Conservation (phyloP, 192 early-diverging fungal genomes). For the Pilaira anomala region DNA sequence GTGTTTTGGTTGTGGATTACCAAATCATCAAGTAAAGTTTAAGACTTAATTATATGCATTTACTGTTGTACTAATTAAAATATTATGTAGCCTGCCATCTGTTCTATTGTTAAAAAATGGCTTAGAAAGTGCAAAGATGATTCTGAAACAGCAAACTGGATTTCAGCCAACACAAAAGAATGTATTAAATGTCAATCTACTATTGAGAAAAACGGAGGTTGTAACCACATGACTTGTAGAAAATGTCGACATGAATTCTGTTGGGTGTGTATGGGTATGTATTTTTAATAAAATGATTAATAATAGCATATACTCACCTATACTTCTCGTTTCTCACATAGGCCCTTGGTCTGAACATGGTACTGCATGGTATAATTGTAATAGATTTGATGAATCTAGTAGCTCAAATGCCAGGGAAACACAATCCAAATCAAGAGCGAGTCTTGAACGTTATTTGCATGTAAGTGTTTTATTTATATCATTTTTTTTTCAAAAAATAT, state of each 20-base stretch:
- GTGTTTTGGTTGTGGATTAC: conserved; percentile 89
- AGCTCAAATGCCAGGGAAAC: conserved; percentile 83
- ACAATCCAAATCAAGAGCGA: conserved; percentile 82
- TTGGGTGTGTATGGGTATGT: conserved; percentile 92
- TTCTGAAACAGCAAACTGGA: conserved; percentile 98
- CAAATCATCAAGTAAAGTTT: conserved; percentile 64
- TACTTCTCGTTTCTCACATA: conserved; percentile 3
- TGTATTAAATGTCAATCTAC: conserved; percentile 92
- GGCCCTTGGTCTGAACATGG: conserved; percentile 94
- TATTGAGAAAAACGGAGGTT: conserved; percentile 99
- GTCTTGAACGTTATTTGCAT: conserved; percentile 93
- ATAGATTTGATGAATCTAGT: conserved; percentile 90
- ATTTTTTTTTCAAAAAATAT: background rate
- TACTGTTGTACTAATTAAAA: background rate
- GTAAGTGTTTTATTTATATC: conserved; percentile 44
- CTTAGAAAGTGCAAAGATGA: conserved; percentile 96
- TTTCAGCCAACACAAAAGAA: conserved; percentile 91
- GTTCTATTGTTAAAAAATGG: conserved; percentile 49
- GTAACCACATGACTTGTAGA: conserved; percentile 99
- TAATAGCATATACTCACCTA: background rate
- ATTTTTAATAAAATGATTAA: too few relatives aligned
- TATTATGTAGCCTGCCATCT: conserved; percentile 70
- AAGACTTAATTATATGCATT: background rate
- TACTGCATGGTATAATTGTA: conserved; percentile 95
- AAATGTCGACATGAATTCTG: conserved; percentile 98